A percentile compares a stretch with the other conserved stretches of the same genome.
phyloP scores from a whole-genome alignment of 352 stramenopile species.

The Pythium phragmitis region DNA sequence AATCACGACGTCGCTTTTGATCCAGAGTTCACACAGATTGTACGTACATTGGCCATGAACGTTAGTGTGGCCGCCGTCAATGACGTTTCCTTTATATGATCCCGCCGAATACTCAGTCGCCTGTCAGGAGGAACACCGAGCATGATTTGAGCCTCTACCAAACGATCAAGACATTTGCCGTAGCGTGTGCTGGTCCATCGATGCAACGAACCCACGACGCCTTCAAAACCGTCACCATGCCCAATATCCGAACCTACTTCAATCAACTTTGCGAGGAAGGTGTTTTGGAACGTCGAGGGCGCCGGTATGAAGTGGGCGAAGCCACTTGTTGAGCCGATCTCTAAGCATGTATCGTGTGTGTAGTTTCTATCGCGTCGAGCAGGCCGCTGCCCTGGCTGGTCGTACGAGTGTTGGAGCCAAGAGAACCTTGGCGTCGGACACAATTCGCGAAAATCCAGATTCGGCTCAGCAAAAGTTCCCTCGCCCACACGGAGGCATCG shows the following conservation, averaged over 20 bases:
- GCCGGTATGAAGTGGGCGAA: constrained; percentile 3
- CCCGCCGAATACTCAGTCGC: neutral
- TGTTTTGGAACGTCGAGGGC: constrained; percentile 17
- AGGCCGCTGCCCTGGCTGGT: neutral
- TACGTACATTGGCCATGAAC: neutral
- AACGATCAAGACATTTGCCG: constrained; percentile 25
- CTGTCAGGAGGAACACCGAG: neutral
- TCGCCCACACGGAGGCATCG: neutral
- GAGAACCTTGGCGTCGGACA: neutral
- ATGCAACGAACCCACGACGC: constrained; percentile 21
- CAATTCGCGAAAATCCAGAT: neutral
- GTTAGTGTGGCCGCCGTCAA: neutral
- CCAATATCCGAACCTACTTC: constrained; percentile 17
- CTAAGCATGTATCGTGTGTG: neutral
- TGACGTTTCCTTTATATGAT: neutral
- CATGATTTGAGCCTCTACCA: constrained; percentile 16
- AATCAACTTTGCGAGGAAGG: constrained; percentile 25
- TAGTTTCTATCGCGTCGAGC: constrained; percentile 8
- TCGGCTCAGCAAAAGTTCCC: neutral
- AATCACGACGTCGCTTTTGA: constrained; percentile 13
- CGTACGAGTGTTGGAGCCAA: neutral
- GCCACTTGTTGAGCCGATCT: neutral
- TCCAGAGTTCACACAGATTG: constrained; percentile 19
- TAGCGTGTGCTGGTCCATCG: constrained; percentile 5
- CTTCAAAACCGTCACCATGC: neutral